phyloP scores from a whole-genome alignment of 1,139 yeast genomes.

The Scheffersomyces quercinus region DNA sequence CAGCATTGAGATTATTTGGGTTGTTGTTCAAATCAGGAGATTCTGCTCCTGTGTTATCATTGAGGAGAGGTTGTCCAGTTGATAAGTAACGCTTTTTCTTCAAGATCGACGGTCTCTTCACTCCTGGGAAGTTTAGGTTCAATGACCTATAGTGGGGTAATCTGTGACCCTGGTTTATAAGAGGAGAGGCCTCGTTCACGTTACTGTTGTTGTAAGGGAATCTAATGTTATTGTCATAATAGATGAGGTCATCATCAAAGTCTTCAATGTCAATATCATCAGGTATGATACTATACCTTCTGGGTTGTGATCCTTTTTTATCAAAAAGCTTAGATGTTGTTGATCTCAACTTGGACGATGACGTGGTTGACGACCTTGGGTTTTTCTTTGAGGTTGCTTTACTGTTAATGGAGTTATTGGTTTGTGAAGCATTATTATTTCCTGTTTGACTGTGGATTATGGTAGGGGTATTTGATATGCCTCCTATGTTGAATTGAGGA shows the following conservation, averaged over 20 bases:
- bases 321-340: constrained; percentile 74
- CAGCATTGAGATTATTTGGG: constrained; percentile 15
- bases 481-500: neutral
- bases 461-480: neutral
- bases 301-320: constrained; percentile 67
- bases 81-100: constrained; percentile 41
- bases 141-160: constrained; percentile 47
- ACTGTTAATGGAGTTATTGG: constrained; percentile 21
- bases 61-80: constrained; percentile 28
- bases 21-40: constrained; percentile 9
- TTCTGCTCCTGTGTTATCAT: constrained; percentile 4
- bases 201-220: constrained; percentile 37
- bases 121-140: constrained; percentile 34
- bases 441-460: neutral
- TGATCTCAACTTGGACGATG: constrained; percentile 51
- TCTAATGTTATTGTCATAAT: constrained; percentile 45
- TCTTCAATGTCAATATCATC: constrained; percentile 69
- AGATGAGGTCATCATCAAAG: constrained; percentile 56
- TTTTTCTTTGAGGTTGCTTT: constrained; percentile 27
- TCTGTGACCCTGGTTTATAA: constrained; percentile 31
- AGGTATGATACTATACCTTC: constrained; percentile 72
- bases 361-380: constrained; percentile 30
- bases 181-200: constrained; percentile 34
- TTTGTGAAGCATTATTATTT: neutral
- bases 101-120: constrained; percentile 22